Conservation (phyloP, 495 filamentous ascomycete species). For the Peziza echinospora region DNA sequence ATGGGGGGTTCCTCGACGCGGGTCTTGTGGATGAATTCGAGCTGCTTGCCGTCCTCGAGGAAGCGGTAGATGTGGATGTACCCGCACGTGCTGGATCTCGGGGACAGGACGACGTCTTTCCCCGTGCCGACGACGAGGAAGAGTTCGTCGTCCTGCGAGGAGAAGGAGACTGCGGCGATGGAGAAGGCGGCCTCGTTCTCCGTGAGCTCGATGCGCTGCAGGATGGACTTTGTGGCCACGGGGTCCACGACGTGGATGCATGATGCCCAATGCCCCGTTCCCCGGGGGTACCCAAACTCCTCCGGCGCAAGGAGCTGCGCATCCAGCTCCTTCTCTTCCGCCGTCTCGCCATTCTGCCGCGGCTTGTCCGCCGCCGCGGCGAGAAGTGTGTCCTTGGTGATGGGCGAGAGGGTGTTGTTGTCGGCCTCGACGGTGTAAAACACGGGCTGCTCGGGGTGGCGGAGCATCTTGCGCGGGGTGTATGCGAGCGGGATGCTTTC, state of each 20-base stretch:
- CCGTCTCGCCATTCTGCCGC: slow-evolving; percentile 51
- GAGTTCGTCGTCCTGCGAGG: slow-evolving; percentile 65
- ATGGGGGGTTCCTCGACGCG: slow-evolving; percentile 71
- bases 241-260: slow-evolving; percentile 85
- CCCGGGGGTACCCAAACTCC: slow-evolving; percentile 78
- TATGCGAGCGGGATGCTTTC: slow-evolving; percentile 75
- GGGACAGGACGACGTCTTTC: slow-evolving; percentile 62
- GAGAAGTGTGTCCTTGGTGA: slow-evolving; percentile 47
- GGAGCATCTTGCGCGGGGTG: slow-evolving; percentile 68
- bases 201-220: slow-evolving; percentile 56
- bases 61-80: slow-evolving; percentile 90
- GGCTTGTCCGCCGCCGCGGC: slow-evolving; percentile 37
- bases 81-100: slow-evolving; percentile 50
- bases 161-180: slow-evolving; percentile 60
- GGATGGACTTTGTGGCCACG: slow-evolving; percentile 45
- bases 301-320: slow-evolving; percentile 39
- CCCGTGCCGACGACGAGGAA: slow-evolving; percentile 88
- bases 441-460: slow-evolving; percentile 65
- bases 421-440: slow-evolving; percentile 92
- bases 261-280: slow-evolving; percentile 73
- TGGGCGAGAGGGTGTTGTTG: slow-evolving; percentile 60
- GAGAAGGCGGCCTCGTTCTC: slow-evolving; percentile 87
- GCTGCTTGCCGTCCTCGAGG: slow-evolving; percentile 56
- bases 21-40: slow-evolving; percentile 94
- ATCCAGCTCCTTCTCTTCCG: slow-evolving; percentile 4